phyloP scores from a whole-genome alignment of 2,329 filamentous ascomycete species.

The Cytospora mali region DNA sequence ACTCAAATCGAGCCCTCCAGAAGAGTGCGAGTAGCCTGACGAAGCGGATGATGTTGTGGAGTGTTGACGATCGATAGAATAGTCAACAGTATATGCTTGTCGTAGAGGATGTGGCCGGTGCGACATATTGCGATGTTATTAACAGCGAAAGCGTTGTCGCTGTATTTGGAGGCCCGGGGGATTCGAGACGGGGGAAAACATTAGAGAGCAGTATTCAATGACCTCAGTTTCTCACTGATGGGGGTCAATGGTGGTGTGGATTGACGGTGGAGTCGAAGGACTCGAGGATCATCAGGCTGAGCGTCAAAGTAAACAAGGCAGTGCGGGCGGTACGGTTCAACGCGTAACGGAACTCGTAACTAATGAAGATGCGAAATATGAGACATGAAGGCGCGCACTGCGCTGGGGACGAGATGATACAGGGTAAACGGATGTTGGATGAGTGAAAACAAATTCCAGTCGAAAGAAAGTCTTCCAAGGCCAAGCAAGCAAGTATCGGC shows the following conservation, averaged over 20 bases:
- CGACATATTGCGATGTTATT: constrained; percentile 47
- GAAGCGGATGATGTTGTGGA: constrained; percentile 74
- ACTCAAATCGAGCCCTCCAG: constrained; percentile 58
- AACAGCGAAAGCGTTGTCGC: constrained; percentile 23
- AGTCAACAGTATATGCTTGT: constrained; percentile 57
- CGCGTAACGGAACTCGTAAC: constrained; percentile 5
- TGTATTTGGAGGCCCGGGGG: constrained; percentile 16
- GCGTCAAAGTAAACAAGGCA: constrained; percentile 20
- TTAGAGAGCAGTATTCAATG: constrained; percentile 15
- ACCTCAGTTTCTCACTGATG: constrained; percentile 19
- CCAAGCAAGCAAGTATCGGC: neutral
- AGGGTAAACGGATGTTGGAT: constrained; percentile 4
- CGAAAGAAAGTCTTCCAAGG: neutral
- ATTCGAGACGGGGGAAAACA: constrained; percentile 21
- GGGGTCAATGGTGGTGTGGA: constrained; percentile 24
- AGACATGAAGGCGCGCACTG: constrained; percentile 24
- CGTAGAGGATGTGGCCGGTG: constrained; percentile 60
- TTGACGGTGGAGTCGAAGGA: constrained; percentile 20
- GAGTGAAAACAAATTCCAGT: constrained; percentile 6
- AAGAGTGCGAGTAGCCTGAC: constrained; percentile 64
- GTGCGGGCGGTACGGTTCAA: constrained; percentile 16
- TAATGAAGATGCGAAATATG: constrained; percentile 6
- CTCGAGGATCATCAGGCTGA: constrained; percentile 14
- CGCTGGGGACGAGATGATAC: constrained; percentile 12
- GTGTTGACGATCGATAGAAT: constrained; percentile 59